Conservation (phyloP, 768 basidiomycete genomes). For the Amanita molliuscula region DNA sequence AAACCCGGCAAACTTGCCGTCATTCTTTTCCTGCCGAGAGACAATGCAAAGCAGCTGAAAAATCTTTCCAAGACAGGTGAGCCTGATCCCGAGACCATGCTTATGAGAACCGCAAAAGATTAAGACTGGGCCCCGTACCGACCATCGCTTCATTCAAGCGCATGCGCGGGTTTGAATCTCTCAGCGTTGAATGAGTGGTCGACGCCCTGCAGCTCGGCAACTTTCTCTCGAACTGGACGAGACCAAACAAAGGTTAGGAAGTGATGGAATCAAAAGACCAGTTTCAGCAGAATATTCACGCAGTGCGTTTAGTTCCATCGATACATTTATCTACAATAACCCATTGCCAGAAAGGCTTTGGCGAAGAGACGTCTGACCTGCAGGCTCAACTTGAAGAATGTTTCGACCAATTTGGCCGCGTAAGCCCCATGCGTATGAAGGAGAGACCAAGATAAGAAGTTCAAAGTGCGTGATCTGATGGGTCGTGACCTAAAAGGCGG, state of each 20-base stretch:
- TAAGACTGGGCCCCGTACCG: constrained; percentile 90
- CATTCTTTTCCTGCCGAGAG: too few relatives aligned
- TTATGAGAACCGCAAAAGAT: constrained; percentile 32
- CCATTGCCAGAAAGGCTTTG: constrained; percentile 76
- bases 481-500: constrained; percentile 24
- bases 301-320: constrained; percentile 36
- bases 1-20: neutral
- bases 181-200: constrained; percentile 61
- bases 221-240: constrained; percentile 69
- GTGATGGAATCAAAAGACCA: constrained; percentile 68
- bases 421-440: constrained; percentile 85
- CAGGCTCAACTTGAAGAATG: constrained; percentile 73
- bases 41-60: constrained; percentile 33
- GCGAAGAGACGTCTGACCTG: constrained; percentile 48
- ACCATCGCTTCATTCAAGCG: constrained; percentile 92
- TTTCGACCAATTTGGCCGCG: constrained; percentile 66
- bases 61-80: constrained; percentile 85
- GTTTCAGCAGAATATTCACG: constrained; percentile 81
- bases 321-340: neutral
- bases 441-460: constrained; percentile 70
- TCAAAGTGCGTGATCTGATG: constrained; percentile 70
- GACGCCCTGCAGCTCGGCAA: constrained; percentile 46
- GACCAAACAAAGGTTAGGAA: constrained; percentile 60
- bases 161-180: constrained; percentile 63
- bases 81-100: constrained; percentile 9